phyloP scores from a whole-genome alignment of 768 basidiomycete species.

The Suillus plorans region DNA sequence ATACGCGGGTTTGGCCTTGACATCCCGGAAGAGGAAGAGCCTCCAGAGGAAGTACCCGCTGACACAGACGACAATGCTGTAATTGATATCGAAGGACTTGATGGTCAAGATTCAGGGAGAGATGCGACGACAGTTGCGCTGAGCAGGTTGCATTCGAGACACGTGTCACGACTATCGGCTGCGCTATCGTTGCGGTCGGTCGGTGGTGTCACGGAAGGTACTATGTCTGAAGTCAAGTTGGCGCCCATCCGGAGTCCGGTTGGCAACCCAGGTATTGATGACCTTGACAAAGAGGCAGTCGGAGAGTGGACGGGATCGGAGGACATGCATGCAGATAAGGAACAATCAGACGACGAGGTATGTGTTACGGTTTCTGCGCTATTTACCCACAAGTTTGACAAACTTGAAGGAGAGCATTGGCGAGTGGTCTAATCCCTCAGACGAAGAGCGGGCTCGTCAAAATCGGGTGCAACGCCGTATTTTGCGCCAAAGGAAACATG shows the following conservation, averaged over 20 bases:
- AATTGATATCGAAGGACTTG: conserved; percentile 33
- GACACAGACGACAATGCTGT: conserved; percentile 37
- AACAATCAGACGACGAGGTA: conserved; percentile 72
- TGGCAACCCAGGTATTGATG: conserved; percentile 34
- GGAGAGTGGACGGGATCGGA: conserved; percentile 87
- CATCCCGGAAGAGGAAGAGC: conserved; percentile 73
- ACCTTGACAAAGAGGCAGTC: conserved; percentile 39
- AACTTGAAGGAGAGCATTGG: conserved; percentile 64
- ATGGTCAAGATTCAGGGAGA: conserved; percentile 29
- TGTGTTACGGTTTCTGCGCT: conserved; percentile 17
- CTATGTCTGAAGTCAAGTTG: conserved; percentile 22
- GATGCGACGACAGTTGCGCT: conserved; percentile 46
- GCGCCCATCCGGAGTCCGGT: conserved; percentile 32
- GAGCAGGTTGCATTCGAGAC: conserved; percentile 63
- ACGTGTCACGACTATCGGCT: conserved; percentile 66
- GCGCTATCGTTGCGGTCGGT: conserved; percentile 66
- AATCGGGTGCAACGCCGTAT: conserved; percentile 62
- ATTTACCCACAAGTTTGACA: conserved; percentile 9
- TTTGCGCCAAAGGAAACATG: conserved; percentile 45
- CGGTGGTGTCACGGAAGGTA: conserved; percentile 47
- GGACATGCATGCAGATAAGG: conserved; percentile 47
- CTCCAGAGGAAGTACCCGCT: conserved; percentile 42
- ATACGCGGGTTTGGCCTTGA: conserved; percentile 79
- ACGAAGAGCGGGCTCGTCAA: conserved; percentile 80
- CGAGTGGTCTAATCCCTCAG: conserved; percentile 90